These are phyloP conservation scores for Penicillium desertorum DNA, from an alignment of 495 filamentous ascomycete genomes.

Conservation along the genomic window DNA sequence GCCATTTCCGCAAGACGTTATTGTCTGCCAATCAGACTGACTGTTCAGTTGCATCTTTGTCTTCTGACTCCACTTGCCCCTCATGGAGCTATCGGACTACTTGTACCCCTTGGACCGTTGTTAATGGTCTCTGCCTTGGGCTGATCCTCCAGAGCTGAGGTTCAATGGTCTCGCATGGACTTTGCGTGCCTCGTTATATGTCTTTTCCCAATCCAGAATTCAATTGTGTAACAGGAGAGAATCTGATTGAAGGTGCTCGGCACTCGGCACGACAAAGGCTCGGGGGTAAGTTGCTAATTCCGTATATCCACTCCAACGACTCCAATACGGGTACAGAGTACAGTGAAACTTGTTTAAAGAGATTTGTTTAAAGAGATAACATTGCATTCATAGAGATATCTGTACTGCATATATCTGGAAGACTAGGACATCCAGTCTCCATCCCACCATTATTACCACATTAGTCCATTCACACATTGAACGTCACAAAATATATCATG, in stretches of 20 bases:
- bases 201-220: too few species aligned
- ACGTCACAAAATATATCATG: not conserved
- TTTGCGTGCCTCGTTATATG: too few species aligned
- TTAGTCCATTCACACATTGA: slow-evolving; percentile 1
- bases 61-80: slow-evolving; percentile 7
- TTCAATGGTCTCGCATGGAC: too few species aligned
- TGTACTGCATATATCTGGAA: slow-evolving; percentile 6
- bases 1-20: not conserved
- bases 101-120: not conserved
- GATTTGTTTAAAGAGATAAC: not conserved
- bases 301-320: not conserved
- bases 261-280: not conserved
- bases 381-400: slow-evolving; percentile 2
- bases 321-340: too few species aligned
- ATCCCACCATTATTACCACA: slow-evolving; percentile 8
- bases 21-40: not conserved
- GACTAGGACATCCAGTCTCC: not conserved
- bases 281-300: not conserved
- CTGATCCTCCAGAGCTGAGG: too few species aligned
- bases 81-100: not conserved
- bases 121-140: not conserved
- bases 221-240: too few species aligned
- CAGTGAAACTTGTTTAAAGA: not conserved
- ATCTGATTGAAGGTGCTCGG: not conserved
- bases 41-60: not conserved